phyloP scores from a whole-genome alignment of 371 early-diverging fungal genomes.

The Mucor ambiguus region DNA sequence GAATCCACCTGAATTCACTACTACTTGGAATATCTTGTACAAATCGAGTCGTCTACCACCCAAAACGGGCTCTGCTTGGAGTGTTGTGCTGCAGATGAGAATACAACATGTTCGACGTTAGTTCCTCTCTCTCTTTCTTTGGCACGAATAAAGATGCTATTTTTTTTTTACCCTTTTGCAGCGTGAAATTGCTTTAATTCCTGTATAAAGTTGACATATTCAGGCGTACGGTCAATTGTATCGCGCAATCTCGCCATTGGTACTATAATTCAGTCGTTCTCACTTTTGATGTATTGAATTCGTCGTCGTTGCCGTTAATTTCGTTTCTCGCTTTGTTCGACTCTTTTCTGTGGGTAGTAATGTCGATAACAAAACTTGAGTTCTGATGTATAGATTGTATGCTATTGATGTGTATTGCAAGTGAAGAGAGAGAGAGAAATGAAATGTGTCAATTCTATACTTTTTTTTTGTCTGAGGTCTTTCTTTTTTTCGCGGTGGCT shows the following conservation, averaged over 20 bases:
- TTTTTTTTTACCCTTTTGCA: slow-evolving; percentile 53
- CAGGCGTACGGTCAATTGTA: slow-evolving; percentile 69
- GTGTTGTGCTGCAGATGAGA: background rate
- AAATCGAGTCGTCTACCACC: slow-evolving; percentile 77
- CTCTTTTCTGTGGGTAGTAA: background rate
- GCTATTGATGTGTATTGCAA: background rate
- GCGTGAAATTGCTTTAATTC: slow-evolving; percentile 69
- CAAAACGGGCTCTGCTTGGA: slow-evolving; percentile 65
- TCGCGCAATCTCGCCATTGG: slow-evolving; percentile 41
- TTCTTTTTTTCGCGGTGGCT: background rate
- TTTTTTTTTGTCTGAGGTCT: background rate
- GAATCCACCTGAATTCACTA: slow-evolving; percentile 69
- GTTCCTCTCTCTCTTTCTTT: too few species aligned
- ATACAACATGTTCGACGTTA: background rate
- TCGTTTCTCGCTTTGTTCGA: background rate
- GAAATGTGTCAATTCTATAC: background rate
- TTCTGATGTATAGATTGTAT: background rate
- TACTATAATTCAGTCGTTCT: background rate
- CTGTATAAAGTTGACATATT: slow-evolving; percentile 71
- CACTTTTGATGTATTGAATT: slow-evolving; percentile 8
- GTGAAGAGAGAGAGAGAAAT: background rate
- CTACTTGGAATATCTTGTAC: slow-evolving; percentile 66
- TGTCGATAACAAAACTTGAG: background rate
- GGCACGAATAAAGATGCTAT: background rate
- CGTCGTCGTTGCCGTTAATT: background rate